These are phyloP conservation scores for Pyronema omphalodes DNA, from an alignment of 495 filamentous ascomycete genomes.

Conservation along the genomic window DNA sequence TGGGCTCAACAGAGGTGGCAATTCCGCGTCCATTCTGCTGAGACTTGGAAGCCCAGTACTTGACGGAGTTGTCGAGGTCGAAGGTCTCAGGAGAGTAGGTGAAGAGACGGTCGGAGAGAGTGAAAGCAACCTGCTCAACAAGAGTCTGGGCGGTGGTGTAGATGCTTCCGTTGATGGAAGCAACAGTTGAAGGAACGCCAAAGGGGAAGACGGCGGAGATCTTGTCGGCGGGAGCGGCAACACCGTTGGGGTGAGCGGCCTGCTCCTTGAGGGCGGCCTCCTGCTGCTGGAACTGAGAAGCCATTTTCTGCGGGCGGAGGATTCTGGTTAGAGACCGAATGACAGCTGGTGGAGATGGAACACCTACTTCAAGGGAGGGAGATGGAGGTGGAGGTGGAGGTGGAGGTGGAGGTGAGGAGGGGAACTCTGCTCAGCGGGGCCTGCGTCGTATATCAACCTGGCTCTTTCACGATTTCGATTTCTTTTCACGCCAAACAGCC, in stretches of 20 bases:
- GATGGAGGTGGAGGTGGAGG: neutral
- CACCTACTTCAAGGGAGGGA: neutral
- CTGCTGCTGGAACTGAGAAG: constrained; percentile 11
- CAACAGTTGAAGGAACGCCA: constrained; percentile 36
- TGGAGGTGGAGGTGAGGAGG: constrained; percentile 1
- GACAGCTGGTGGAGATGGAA: neutral
- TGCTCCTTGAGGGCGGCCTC: constrained; percentile 12
- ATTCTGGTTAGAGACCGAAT: neutral
- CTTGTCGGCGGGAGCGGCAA: constrained; percentile 20
- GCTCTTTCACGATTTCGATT: too few species aligned
- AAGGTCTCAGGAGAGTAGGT: constrained; percentile 89
- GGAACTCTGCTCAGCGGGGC: neutral
- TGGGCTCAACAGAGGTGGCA: constrained; percentile 50
- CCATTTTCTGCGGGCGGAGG: neutral
- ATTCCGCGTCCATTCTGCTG: constrained; percentile 69
- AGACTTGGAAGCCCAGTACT: constrained; percentile 46
- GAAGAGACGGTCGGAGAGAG: constrained; percentile 88
- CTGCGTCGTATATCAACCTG: neutral
- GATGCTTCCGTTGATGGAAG: constrained; percentile 66
- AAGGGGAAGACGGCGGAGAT: constrained; percentile 43
- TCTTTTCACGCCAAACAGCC: too few species aligned
- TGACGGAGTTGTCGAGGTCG: constrained; percentile 64
- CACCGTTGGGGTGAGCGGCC: constrained; percentile 4
- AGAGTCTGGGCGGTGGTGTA: constrained; percentile 83
- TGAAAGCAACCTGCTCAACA: constrained; percentile 87